These are phyloP conservation scores for Didymosphaeria variabile DNA, from an alignment of 2,329 filamentous ascomycete genomes.

Conservation along the genomic window DNA sequence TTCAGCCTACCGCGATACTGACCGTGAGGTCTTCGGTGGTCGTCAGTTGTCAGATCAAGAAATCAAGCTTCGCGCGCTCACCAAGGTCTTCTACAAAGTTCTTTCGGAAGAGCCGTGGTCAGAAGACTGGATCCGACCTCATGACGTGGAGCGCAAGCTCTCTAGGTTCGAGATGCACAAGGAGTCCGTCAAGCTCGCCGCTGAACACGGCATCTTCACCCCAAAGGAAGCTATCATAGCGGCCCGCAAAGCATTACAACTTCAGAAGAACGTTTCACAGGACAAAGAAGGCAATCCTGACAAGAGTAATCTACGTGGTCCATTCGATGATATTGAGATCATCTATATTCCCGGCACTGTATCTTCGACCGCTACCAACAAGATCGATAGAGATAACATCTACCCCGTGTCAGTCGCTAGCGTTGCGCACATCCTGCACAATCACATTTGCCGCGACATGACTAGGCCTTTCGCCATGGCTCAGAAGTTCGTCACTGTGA, in stretches of 20 bases:
- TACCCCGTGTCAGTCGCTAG: constrained; percentile 48
- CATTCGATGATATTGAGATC: constrained; percentile 50
- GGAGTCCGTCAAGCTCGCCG: constrained; percentile 44
- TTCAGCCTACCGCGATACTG: constrained; percentile 40
- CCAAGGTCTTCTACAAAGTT: constrained; percentile 49
- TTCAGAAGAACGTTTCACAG: constrained; percentile 28
- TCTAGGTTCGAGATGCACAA: constrained; percentile 50
- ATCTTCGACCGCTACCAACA: constrained; percentile 46
- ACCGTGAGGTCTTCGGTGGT: constrained; percentile 39
- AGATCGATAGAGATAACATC: constrained; percentile 43
- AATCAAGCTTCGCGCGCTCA: constrained; percentile 47
- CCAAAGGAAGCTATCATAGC: constrained; percentile 45
- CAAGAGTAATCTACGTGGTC: constrained; percentile 29
- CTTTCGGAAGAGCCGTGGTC: constrained; percentile 51
- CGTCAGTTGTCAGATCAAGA: constrained; percentile 42
- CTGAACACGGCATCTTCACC: constrained; percentile 36
- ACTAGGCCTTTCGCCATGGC: constrained; percentile 46
- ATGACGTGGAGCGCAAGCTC: constrained; percentile 49
- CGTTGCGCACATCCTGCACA: constrained; percentile 43
- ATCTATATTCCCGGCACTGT: constrained; percentile 51
- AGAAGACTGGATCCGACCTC: constrained; percentile 49
- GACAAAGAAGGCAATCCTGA: constrained; percentile 28
- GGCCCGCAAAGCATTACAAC: constrained; percentile 36
- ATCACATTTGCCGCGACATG: constrained; percentile 48
- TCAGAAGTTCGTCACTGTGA: constrained; percentile 43